These are phyloP conservation scores for Heliocybe sulcata DNA, from an alignment of 1,284 basidiomycete species.

Conservation along the genomic window DNA sequence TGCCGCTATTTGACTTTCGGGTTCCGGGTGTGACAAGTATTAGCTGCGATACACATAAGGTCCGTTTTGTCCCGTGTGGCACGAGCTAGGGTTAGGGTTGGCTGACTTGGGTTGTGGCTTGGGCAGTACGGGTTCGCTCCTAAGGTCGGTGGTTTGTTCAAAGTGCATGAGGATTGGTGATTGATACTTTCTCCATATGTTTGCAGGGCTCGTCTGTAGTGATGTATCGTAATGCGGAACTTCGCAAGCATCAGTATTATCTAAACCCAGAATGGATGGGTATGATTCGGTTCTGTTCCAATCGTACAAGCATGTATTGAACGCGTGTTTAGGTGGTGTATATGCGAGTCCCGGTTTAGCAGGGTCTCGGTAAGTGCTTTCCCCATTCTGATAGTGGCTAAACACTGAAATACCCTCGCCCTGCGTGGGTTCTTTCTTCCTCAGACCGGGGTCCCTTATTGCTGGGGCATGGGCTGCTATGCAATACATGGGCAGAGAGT, in stretches of 20 bases:
- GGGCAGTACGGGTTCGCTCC: conserved; percentile 74
- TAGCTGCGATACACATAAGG: conserved; percentile 91
- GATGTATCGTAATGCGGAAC: conserved; percentile 77
- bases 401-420: neutral
- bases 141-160: conserved; percentile 42
- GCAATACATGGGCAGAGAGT: conserved; percentile 87
- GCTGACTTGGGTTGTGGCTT: conserved; percentile 4
- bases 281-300: conserved; percentile 15
- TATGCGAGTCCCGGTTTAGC: conserved; percentile 85
- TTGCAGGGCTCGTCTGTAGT: conserved; percentile 86
- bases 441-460: conserved; percentile 85
- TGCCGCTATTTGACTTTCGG: conserved; percentile 72
- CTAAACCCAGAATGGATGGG: conserved; percentile 77
- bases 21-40: conserved; percentile 86
- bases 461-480: conserved; percentile 96
- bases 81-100: neutral
- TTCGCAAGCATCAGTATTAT: conserved; percentile 82
- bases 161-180: neutral
- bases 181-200: neutral
- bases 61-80: conserved; percentile 21
- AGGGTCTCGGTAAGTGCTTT: conserved; percentile 65
- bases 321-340: conserved; percentile 48
- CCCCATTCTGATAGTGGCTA: neutral
- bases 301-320: conserved; percentile 6
- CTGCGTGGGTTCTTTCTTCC: conserved; percentile 6